phyloP scores from a whole-genome alignment of 305 asterid genomes.

The Solanum hybrid region DNA sequence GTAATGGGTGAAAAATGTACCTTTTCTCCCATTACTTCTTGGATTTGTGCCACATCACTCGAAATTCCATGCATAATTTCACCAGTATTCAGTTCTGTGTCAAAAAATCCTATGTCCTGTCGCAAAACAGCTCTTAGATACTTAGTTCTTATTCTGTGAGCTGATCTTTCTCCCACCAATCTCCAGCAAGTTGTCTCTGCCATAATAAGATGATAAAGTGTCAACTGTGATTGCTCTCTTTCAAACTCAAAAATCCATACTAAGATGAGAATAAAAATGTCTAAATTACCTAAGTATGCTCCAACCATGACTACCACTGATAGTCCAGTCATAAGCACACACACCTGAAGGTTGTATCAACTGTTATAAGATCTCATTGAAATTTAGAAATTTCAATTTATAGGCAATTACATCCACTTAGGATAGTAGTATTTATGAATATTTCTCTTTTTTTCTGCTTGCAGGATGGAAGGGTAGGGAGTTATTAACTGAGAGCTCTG shows the following conservation, averaged over 20 bases:
- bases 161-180: constrained; percentile 75
- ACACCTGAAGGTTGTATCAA: constrained; percentile 34
- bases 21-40: constrained; percentile 92
- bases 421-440: not conserved
- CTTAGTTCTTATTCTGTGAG: constrained; percentile 68
- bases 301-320: constrained; percentile 58
- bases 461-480: not conserved
- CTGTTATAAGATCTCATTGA: not conserved
- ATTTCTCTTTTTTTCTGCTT: not conserved
- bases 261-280: not conserved
- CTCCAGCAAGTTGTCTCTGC: constrained; percentile 85
- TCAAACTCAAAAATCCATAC: not conserved
- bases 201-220: constrained; percentile 5
- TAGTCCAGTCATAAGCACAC: constrained; percentile 63
- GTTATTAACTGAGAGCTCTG: not conserved
- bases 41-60: constrained; percentile 83
- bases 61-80: constrained; percentile 92
- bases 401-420: not conserved
- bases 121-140: constrained; percentile 66
- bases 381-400: not conserved
- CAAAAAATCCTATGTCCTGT: constrained; percentile 72
- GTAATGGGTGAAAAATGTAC: constrained; percentile 14
- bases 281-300: constrained; percentile 62
- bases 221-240: not conserved
- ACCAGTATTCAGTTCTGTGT: constrained; percentile 56